A percentile compares a stretch with the other conserved stretches of the same genome.
These are phyloP conservation scores for Amphibolis antarctica DNA, from an alignment of 106 monocot species.

Conservation along the genomic window DNA sequence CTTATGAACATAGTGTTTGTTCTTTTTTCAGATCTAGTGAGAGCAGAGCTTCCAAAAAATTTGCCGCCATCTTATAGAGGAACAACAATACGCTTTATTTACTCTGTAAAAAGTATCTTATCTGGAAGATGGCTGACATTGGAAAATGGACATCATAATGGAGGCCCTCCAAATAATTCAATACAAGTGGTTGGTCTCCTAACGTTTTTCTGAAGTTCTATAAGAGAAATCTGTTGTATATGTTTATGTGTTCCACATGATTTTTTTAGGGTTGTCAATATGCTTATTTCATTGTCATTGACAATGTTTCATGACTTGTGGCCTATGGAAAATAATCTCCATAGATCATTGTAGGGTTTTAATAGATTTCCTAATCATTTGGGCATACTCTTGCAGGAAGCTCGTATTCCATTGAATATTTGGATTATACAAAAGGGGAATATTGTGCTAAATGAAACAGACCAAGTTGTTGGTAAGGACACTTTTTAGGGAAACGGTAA, in stretches of 20 bases:
- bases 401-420: slow-evolving; percentile 71
- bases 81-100: slow-evolving; percentile 78
- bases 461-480: slow-evolving; percentile 18
- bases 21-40: slow-evolving; percentile 56
- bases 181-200: slow-evolving; percentile 60
- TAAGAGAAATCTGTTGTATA: background rate
- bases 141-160: slow-evolving; percentile 56
- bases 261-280: background rate
- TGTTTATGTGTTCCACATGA: background rate
- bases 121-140: slow-evolving; percentile 51
- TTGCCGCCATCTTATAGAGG: slow-evolving; percentile 96
- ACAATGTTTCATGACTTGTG: too few relatives aligned
- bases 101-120: slow-evolving; percentile 67
- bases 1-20: background rate
- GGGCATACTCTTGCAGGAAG: slow-evolving; percentile 46
- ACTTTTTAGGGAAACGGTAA: background rate
- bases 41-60: slow-evolving; percentile 63
- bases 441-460: slow-evolving; percentile 54
- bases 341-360: background rate
- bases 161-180: slow-evolving; percentile 21
- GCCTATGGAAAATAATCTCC: too few relatives aligned
- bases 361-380: background rate
- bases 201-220: background rate
- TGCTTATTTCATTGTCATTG: too few relatives aligned
- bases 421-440: slow-evolving; percentile 51